Percentiles rank a stretch among this genome's conserved stretches.
phyloP scores from a whole-genome alignment of 306 rosid species.

The Quercus agrifolia region DNA sequence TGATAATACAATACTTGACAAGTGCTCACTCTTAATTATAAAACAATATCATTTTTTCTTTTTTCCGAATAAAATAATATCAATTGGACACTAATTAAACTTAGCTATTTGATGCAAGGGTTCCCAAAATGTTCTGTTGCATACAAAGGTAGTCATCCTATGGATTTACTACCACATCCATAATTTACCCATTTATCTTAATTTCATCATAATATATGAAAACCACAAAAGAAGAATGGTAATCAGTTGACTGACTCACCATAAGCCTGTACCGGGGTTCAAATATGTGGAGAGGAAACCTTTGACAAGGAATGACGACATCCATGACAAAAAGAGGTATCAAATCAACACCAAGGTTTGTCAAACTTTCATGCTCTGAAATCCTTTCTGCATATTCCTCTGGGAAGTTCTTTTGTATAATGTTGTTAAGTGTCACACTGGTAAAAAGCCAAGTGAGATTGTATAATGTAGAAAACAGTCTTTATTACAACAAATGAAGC shows the following conservation, averaged over 20 bases:
- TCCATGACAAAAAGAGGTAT: conserved; percentile 99
- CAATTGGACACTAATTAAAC: background rate
- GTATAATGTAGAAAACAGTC: background rate
- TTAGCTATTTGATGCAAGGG: background rate
- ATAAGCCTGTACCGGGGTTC: conserved; percentile 98
- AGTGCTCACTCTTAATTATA: background rate
- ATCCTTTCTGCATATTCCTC: conserved; percentile 94
- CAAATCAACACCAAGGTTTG: conserved; percentile 66
- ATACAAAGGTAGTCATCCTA: background rate
- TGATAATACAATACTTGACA: background rate
- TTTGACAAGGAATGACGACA: conserved; percentile 91
- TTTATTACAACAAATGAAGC: conserved; percentile 7
- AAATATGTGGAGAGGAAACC: conserved; percentile 87
- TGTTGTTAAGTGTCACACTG: conserved; percentile 90
- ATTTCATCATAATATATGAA: background rate
- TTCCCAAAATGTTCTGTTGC: background rate
- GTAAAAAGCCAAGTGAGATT: conserved; percentile 30
- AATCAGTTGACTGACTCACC: conserved; percentile 54
- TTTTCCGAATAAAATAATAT: background rate
- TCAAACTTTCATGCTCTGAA: conserved; percentile 68
- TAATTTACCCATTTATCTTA: background rate
- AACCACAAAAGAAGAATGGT: background rate
- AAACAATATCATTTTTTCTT: background rate
- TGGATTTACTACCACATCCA: background rate
- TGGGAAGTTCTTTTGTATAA: conserved; percentile 85